Evolutionary conservation across 495 filamentous ascomycete genomes (phyloP).

Genomic region (Talaromyces adpressus): DNA sequence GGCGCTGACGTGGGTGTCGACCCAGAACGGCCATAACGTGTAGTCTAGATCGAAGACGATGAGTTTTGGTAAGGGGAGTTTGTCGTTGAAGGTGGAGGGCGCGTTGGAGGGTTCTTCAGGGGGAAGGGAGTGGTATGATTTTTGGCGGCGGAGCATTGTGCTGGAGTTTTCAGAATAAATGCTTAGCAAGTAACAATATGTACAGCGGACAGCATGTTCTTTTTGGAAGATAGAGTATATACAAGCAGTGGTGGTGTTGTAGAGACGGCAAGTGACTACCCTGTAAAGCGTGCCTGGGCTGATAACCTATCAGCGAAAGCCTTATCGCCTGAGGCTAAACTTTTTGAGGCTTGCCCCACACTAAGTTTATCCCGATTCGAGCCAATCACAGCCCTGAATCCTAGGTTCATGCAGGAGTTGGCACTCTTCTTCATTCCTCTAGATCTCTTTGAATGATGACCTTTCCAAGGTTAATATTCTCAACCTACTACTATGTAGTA

Average conservation of each 20-base stretch:
- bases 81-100: slow-evolving; percentile 65
- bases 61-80: slow-evolving; percentile 72
- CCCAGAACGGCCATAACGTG: slow-evolving; percentile 97
- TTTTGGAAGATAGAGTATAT: neutral
- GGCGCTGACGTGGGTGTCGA: slow-evolving; percentile 81
- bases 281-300: no score
- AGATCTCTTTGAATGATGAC: no score
- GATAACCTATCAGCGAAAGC: neutral
- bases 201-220: neutral
- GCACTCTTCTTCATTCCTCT: no score
- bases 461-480: no score
- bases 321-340: neutral
- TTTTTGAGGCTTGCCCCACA: slow-evolving; percentile 1
- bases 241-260: neutral
- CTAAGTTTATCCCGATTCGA: neutral
- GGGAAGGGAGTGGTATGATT: slow-evolving; percentile 28
- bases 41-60: slow-evolving; percentile 95
- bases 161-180: neutral
- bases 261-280: no score
- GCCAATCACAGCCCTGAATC: neutral
- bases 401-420: neutral
- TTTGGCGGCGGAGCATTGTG: slow-evolving; percentile 25
- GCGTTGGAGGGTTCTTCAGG: slow-evolving; percentile 33
- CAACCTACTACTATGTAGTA: no score
- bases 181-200: neutral